A percentile compares a stretch with the other conserved stretches of the same genome.
phyloP scores from a whole-genome alignment of 257 asterid species.

The Gentiana macrophylla region DNA sequence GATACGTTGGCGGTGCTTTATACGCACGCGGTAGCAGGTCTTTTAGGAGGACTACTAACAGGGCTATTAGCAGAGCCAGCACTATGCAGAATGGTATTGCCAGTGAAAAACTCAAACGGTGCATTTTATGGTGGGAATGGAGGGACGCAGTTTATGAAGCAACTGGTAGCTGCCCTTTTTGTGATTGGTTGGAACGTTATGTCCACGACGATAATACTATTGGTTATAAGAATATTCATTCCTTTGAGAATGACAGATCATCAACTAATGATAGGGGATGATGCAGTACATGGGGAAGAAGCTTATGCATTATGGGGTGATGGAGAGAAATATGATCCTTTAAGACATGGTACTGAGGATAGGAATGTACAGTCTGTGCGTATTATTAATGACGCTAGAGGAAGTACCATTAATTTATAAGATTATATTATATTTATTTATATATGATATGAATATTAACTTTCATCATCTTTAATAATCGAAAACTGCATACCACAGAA shows the following conservation, averaged over 20 bases:
- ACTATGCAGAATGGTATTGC: constrained; percentile 48
- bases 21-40: constrained; percentile 87
- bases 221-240: constrained; percentile 34
- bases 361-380: background rate
- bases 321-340: constrained; percentile 59
- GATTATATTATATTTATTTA: constrained; percentile 2
- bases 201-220: constrained; percentile 47
- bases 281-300: constrained; percentile 86
- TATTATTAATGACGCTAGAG: too few relatives aligned
- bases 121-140: constrained; percentile 53
- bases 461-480: background rate
- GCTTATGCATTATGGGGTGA: constrained; percentile 95
- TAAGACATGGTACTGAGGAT: constrained; percentile 33
- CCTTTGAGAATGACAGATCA: constrained; percentile 77
- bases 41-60: constrained; percentile 62
- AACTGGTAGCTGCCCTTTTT: constrained; percentile 60
- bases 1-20: constrained; percentile 81
- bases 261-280: constrained; percentile 79
- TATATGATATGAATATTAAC: constrained; percentile 6
- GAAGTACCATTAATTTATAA: background rate
- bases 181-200: constrained; percentile 63
- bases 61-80: constrained; percentile 73
- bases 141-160: constrained; percentile 47
- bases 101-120: constrained; percentile 52
- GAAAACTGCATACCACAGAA: background rate